Conservation (phyloP, 2,329 filamentous ascomycete species). For the Colletotrichum horii region DNA sequence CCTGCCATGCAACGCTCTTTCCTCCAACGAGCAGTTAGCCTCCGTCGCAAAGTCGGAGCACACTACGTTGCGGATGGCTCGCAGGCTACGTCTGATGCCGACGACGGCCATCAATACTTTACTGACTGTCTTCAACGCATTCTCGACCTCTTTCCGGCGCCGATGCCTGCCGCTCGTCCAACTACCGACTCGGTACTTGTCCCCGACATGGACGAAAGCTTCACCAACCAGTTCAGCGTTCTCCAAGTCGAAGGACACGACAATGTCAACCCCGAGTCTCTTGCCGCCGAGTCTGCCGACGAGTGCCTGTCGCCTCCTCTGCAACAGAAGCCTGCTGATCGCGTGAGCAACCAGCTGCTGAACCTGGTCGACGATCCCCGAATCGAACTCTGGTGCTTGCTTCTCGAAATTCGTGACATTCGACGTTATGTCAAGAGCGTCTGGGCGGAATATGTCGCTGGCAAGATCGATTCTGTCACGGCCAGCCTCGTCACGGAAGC, state of each 20-base stretch:
- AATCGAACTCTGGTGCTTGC: neutral
- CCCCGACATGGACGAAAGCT: neutral
- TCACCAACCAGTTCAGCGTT: neutral
- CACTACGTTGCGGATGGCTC: neutral
- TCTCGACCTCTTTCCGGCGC: neutral
- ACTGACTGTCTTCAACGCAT: neutral
- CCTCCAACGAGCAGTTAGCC: neutral
- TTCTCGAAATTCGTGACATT: neutral
- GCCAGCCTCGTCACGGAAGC: neutral
- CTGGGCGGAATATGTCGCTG: neutral
- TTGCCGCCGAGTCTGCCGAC: neutral
- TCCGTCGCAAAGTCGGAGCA: neutral
- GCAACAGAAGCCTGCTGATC: neutral
- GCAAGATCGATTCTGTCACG: neutral
- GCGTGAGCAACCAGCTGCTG: neutral
- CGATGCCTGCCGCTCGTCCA: neutral
- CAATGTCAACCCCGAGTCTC: neutral
- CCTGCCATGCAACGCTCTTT: neutral
- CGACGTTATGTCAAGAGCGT: neutral
- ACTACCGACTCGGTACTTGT: neutral
- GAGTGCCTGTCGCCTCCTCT: neutral
- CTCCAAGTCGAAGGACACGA: neutral
- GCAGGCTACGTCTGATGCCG: too few species aligned
- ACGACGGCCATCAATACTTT: neutral
- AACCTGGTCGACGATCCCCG: neutral